phyloP scores from a whole-genome alignment of 257 asterid genomes.

The Ballota nigra region DNA sequence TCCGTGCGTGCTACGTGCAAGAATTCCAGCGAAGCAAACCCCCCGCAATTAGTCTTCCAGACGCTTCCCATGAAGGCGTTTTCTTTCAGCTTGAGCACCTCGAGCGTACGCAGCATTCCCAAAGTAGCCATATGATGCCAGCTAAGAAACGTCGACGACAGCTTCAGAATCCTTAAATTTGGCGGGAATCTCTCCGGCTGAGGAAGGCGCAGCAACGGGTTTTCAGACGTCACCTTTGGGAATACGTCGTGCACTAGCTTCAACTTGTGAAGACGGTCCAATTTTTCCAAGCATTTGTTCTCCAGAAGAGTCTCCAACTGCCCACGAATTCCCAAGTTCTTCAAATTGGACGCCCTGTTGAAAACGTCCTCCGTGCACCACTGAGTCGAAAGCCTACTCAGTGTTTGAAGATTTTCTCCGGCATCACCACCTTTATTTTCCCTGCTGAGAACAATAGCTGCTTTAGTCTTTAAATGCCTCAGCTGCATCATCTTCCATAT shows the following conservation, averaged over 20 bases:
- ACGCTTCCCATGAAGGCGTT: slow-evolving; percentile 26
- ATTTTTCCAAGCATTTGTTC: background rate
- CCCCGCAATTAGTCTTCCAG: slow-evolving; percentile 16
- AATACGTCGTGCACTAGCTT: slow-evolving; percentile 23
- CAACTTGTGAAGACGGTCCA: slow-evolving; percentile 19
- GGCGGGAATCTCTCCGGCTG: slow-evolving; percentile 17
- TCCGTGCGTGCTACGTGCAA: slow-evolving; percentile 22
- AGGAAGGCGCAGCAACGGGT: slow-evolving; percentile 16
- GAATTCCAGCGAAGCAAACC: slow-evolving; percentile 19
- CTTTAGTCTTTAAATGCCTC: slow-evolving; percentile 27
- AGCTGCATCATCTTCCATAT: slow-evolving; percentile 28
- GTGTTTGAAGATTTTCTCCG: slow-evolving; percentile 26
- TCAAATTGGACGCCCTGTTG: slow-evolving; percentile 12
- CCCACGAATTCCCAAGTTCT: slow-evolving; percentile 25
- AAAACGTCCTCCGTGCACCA: slow-evolving; percentile 1
- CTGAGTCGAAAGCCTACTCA: slow-evolving; percentile 15
- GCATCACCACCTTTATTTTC: slow-evolving; percentile 20
- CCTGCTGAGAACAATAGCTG: slow-evolving; percentile 16
- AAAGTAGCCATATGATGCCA: slow-evolving; percentile 36
- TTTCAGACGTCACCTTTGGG: background rate
- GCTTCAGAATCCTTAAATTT: slow-evolving; percentile 6
- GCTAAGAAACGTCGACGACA: slow-evolving; percentile 22
- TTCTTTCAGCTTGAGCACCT: slow-evolving; percentile 32
- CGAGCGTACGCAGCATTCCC: slow-evolving; percentile 18
- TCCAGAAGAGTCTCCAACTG: background rate